phyloP scores from a whole-genome alignment of 2,329 filamentous ascomycete species.

The Apiospora sp. region DNA sequence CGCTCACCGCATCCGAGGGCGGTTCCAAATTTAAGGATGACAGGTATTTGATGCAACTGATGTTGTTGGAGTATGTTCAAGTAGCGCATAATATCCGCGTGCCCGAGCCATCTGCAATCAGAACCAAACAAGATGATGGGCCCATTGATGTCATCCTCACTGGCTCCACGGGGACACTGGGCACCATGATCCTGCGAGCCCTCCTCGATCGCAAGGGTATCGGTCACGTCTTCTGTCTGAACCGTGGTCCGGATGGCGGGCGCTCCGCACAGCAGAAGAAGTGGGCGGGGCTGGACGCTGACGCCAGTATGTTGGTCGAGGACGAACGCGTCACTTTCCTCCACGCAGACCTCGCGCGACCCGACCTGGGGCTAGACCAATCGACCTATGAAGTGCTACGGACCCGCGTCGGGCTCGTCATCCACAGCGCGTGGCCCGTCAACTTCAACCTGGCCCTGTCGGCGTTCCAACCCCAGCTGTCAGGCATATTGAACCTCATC shows the following conservation, averaged over 20 bases:
- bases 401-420: slow-evolving; percentile 30
- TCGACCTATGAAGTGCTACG: slow-evolving; percentile 30
- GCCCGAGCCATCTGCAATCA: not conserved
- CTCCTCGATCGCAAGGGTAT: slow-evolving; percentile 28
- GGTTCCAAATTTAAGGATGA: not conserved
- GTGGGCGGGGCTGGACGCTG: slow-evolving; percentile 25
- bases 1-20: not conserved
- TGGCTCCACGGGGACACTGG: slow-evolving; percentile 39
- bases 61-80: not conserved
- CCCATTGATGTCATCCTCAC: slow-evolving; percentile 36
- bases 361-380: slow-evolving; percentile 32
- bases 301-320: slow-evolving; percentile 24
- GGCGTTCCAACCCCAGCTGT: slow-evolving; percentile 35
- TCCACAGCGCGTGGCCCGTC: slow-evolving; percentile 38
- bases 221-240: slow-evolving; percentile 40
- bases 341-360: slow-evolving; percentile 31
- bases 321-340: slow-evolving; percentile 34
- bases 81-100: not conserved
- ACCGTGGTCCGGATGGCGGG: slow-evolving; percentile 35
- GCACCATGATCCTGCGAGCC: slow-evolving; percentile 33
- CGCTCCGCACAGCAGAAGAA: slow-evolving; percentile 11
- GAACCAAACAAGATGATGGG: not conserved
- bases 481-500: slow-evolving; percentile 34
- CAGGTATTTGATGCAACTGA: not conserved
- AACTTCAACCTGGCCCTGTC: slow-evolving; percentile 36